Base-by-base conservation (phyloP, 2,329 filamentous ascomycete genomes). In the Ilyonectria sp. region DNA sequence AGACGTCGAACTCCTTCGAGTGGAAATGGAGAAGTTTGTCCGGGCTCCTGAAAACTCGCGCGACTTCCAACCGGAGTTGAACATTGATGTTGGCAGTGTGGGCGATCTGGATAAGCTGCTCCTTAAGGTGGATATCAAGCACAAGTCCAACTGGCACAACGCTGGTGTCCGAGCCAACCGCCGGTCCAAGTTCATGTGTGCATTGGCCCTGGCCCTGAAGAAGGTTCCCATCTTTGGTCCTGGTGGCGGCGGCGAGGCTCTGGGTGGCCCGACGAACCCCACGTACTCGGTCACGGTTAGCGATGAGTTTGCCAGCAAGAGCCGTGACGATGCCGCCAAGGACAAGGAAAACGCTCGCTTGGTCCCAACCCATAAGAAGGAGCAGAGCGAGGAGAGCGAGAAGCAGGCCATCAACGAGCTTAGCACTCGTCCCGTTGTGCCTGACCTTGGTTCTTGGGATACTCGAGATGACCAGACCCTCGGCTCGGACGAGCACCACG, bases 171-270 rank as follows among this genome's bases (percentile, higher is more conserved):
- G 95, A 46, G 91, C 92, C 19, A 88, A 92, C 7, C 91, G 95
- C 59, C 91, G 95, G 68, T 97, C 93, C 79, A 98, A 97, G 82
- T 98, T 99, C 83, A 97, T 98, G 91, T 97, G 95, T 78, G 96
- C 96, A 1, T 85, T 99, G 65, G 91, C 96, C 5, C 82, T 94
- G 9, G 94, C 95, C 4, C 84, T 98, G 65, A 93, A 94, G 82
- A 94, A 92, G 82, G 87, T 99, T 19, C 95, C 95, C 10, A 95
- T 99, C 77, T 88, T 94, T 74, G 90, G 85, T 21, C 95, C 95
- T 63, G 94, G 92, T 46, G 94, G 92, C 66, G 93, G 91, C 63
- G 84, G 83, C 63, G 88, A 90, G 63, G 72, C 86, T 43, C 82
- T 91, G 2, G 90, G 90, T 65, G 89, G 88, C 46, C 87, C 93